Percentiles rank a stretch among this genome's conserved stretches.
phyloP scores from a whole-genome alignment of 352 stramenopile genomes.

The Phytophthora foliorum region DNA sequence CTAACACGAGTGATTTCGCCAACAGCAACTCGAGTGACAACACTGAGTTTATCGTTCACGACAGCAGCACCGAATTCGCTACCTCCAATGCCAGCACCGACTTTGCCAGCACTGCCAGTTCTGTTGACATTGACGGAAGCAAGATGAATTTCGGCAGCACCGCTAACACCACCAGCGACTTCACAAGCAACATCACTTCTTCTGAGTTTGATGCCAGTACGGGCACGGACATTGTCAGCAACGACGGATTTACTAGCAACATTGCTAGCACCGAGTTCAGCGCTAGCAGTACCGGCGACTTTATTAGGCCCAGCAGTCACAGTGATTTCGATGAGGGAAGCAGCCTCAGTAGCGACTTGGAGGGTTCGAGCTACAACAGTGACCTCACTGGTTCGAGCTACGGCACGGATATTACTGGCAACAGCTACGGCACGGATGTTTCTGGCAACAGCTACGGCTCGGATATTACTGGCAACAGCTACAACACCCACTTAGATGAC shows the following conservation, averaged over 20 bases:
- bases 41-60: slow-evolving; percentile 40
- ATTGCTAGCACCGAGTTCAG: slow-evolving; percentile 20
- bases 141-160: slow-evolving; percentile 40
- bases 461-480: slow-evolving; percentile 23
- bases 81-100: slow-evolving; percentile 38
- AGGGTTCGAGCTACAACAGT: slow-evolving; percentile 39
- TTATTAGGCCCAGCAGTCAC: slow-evolving; percentile 22
- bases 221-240: slow-evolving; percentile 1
- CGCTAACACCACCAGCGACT: slow-evolving; percentile 17
- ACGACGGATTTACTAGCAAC: slow-evolving; percentile 17
- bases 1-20: slow-evolving; percentile 20
- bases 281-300: slow-evolving; percentile 26
- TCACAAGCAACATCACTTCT: slow-evolving; percentile 12
- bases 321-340: slow-evolving; percentile 34
- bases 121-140: slow-evolving; percentile 41
- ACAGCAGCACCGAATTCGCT: slow-evolving; percentile 35
- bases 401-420: slow-evolving; percentile 29
- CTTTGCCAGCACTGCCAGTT: slow-evolving; percentile 43
- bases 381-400: slow-evolving; percentile 37
- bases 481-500: slow-evolving; percentile 26
- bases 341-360: slow-evolving; percentile 38
- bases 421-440: slow-evolving; percentile 34
- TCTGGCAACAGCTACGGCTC: slow-evolving; percentile 29
- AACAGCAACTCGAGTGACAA: slow-evolving; percentile 41
- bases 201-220: slow-evolving; percentile 23